These are phyloP conservation scores for Scleroderma bovista DNA, from an alignment of 768 basidiomycete genomes.

Conservation along the genomic window DNA sequence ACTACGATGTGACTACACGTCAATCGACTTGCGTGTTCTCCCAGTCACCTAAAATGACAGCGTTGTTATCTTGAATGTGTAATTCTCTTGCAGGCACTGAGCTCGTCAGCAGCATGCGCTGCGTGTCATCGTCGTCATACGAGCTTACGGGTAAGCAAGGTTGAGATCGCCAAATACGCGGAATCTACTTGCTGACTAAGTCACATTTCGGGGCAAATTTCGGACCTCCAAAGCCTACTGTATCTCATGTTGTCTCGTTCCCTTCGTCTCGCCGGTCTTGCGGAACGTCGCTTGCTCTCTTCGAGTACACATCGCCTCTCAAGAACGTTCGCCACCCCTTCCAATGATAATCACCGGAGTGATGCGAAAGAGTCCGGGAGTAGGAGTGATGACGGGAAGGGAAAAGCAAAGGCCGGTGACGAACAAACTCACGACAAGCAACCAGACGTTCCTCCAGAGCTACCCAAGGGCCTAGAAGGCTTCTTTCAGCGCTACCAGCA, in stretches of 20 bases:
- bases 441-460: constrained; percentile 28
- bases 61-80: background rate
- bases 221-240: too few species aligned
- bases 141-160: too few species aligned
- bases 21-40: background rate
- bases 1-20: background rate
- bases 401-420: constrained; percentile 30
- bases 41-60: too few species aligned
- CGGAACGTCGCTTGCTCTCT: constrained; percentile 36
- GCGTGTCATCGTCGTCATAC: too few species aligned
- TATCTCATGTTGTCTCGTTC: constrained; percentile 59
- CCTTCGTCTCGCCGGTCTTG: constrained; percentile 45
- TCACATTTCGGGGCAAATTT: too few species aligned
- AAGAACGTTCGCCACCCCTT: constrained; percentile 47
- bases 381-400: constrained; percentile 26
- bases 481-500: constrained; percentile 67
- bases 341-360: constrained; percentile 28
- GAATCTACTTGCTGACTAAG: too few species aligned
- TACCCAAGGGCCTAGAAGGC: constrained; percentile 68
- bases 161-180: too few species aligned
- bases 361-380: constrained; percentile 15
- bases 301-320: constrained; percentile 25
- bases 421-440: constrained; percentile 31
- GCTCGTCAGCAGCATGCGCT: too few species aligned
- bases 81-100: too few species aligned